Evolutionary conservation across 2,329 filamentous ascomycete species (phyloP).

Genomic region (Trichoderma koningiopsis): DNA sequence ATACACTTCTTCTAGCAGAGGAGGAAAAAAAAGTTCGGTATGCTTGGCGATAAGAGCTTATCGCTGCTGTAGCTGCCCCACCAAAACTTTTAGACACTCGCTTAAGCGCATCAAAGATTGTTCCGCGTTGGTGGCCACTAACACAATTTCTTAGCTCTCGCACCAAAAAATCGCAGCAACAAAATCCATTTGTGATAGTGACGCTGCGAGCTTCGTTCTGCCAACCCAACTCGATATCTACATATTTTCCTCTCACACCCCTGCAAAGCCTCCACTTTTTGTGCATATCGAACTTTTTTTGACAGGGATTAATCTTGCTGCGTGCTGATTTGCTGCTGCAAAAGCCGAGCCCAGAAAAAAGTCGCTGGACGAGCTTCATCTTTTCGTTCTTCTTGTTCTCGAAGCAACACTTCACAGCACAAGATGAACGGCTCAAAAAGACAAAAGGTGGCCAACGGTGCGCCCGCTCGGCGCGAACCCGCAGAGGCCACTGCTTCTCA

Average conservation of each 20-base stretch:
- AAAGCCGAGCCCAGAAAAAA: constrained; percentile 15
- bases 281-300: not conserved
- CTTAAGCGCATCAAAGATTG: constrained; percentile 5
- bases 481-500: constrained; percentile 22
- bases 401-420: constrained; percentile 27
- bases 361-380: constrained; percentile 3
- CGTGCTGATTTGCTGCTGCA: constrained; percentile 19
- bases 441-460: constrained; percentile 43
- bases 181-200: not conserved
- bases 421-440: constrained; percentile 45
- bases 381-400: not conserved
- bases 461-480: constrained; percentile 28
- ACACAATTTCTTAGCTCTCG: not conserved
- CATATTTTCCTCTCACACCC: not conserved
- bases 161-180: not conserved
- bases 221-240: not conserved
- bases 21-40: constrained; percentile 40
- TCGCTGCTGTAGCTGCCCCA: constrained; percentile 39
- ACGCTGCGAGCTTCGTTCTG: not conserved
- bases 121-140: not conserved
- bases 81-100: constrained; percentile 33
- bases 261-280: not conserved
- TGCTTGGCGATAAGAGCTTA: constrained; percentile 39
- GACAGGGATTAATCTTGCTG: constrained; percentile 9
- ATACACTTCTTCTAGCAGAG: not conserved